These are phyloP conservation scores for Lasiodiplodia sp. DNA, from an alignment of 2,329 filamentous ascomycete genomes.

Conservation along the genomic window DNA sequence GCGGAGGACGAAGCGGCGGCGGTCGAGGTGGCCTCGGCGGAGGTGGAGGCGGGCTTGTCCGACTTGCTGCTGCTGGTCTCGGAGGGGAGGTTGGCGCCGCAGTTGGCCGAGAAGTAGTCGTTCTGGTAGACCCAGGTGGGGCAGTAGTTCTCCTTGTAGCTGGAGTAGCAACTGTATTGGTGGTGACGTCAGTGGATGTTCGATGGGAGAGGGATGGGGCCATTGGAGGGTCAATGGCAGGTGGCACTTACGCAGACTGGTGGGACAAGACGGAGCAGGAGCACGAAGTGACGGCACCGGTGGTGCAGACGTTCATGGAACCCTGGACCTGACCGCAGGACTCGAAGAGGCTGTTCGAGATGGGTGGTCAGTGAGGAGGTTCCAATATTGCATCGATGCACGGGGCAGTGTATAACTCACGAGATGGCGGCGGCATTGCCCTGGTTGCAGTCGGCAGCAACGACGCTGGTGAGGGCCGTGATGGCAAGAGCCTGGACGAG, in stretches of 20 bases:
- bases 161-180: conserved; percentile 6
- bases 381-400: neutral
- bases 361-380: neutral
- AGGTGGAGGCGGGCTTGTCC: conserved; percentile 13
- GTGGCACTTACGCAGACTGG: conserved; percentile 8
- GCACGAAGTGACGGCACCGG: conserved; percentile 24
- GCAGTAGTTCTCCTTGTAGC: conserved; percentile 23
- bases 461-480: conserved; percentile 4
- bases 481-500: conserved; percentile 16
- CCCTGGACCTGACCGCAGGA: conserved; percentile 24
- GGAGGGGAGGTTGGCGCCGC: conserved; percentile 14
- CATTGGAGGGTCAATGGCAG: neutral
- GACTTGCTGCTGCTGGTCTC: conserved; percentile 19
- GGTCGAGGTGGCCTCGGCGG: conserved; percentile 18
- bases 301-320: conserved; percentile 28
- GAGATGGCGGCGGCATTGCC: neutral
- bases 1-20: neutral
- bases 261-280: conserved; percentile 18
- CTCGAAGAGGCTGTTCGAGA: conserved; percentile 4
- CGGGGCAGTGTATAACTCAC: neutral
- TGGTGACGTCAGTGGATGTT: neutral
- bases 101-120: conserved; percentile 27
- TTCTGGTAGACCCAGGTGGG: conserved; percentile 10
- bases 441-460: conserved; percentile 3
- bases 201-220: neutral